Base-by-base conservation (phyloP, 345 rosid genomes). In the Trapa incisa region DNA sequence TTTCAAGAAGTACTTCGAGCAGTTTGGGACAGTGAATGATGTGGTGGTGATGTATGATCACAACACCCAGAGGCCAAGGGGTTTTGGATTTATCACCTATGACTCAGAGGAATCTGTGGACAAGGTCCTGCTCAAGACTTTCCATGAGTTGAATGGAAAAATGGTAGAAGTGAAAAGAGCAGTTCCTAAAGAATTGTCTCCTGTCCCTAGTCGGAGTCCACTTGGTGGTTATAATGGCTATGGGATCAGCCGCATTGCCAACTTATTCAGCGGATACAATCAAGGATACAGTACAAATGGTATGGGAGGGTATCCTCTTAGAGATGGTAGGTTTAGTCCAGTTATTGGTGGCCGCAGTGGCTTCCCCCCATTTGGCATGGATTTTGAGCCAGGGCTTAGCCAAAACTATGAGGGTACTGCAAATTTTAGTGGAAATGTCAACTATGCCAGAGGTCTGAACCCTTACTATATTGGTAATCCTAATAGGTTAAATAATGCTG, bases 11-110 rank as follows among this genome's bases (percentile, higher is more conserved):
- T 88, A 88, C 72, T 88, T 88, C 72, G 96, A 88, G 68, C 96
- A 84, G 73, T 88, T 83, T 75, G 96, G 96, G 67, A 76, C 79
- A 17, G 85, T 88, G 73, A 84, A 80, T 48, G 96, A 89, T 78
- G 92, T 83, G 42, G 96, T 89, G 38, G 96, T 89, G 52, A 89
- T 92, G 92, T 84, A 86, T 41, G 98, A 89, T 61, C 82, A 80
- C 75, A 66, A 52, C 47, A 84, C 89, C 5, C 82, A 85, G 74
- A 82, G 87, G 67, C 95, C 95, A 33, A 83, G 96, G 74, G 98
- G 98, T 11, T 89, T 92, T 37, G 98, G 98, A 35, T 87, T 89
- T 75, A 85, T 92, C 65, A 89, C 96, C 5, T 89, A 74, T 71
- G 91, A 86, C 38, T 82, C 83, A 0, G 96, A 86, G 74, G 86